Evolutionary conservation across 106 monocot genomes (phyloP).

Genomic region (Amphibolis antarctica): DNA sequence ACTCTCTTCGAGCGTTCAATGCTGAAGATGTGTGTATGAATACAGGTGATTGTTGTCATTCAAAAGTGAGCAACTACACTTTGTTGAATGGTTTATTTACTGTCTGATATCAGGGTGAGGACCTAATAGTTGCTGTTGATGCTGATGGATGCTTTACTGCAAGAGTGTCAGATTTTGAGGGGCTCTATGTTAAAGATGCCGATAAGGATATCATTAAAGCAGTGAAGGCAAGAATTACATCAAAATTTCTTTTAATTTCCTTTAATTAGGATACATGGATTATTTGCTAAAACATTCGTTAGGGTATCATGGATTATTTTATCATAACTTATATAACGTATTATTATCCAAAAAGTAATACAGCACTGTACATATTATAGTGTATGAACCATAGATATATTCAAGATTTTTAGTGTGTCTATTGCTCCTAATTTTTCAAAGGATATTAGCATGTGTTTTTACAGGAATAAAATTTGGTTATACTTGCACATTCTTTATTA

Average conservation of each 20-base stretch:
- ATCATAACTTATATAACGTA: too few relatives aligned
- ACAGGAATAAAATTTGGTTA: too few relatives aligned
- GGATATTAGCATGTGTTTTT: too few relatives aligned
- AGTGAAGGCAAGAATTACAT: constrained; percentile 47
- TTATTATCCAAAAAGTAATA: too few relatives aligned
- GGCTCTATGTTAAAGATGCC: constrained; percentile 86
- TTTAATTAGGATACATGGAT: neutral
- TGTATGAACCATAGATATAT: too few relatives aligned
- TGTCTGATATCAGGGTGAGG: constrained; percentile 38
- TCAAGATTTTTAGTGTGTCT: too few relatives aligned
- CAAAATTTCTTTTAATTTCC: neutral
- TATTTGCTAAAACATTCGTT: neutral
- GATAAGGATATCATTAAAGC: constrained; percentile 85
- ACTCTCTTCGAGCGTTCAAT: neutral
- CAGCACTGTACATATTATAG: too few relatives aligned
- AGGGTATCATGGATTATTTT: neutral
- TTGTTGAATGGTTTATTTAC: neutral
- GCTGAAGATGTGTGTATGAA: neutral
- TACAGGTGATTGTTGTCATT: neutral
- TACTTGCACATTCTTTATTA: too few relatives aligned
- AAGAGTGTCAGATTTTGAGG: constrained; percentile 51
- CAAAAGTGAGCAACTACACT: neutral
- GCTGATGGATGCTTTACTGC: constrained; percentile 78
- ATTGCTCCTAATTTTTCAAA: too few relatives aligned
- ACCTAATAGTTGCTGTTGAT: constrained; percentile 89